Conservation (phyloP, 768 basidiomycete species). For the Rubroboletus satanas region DNA sequence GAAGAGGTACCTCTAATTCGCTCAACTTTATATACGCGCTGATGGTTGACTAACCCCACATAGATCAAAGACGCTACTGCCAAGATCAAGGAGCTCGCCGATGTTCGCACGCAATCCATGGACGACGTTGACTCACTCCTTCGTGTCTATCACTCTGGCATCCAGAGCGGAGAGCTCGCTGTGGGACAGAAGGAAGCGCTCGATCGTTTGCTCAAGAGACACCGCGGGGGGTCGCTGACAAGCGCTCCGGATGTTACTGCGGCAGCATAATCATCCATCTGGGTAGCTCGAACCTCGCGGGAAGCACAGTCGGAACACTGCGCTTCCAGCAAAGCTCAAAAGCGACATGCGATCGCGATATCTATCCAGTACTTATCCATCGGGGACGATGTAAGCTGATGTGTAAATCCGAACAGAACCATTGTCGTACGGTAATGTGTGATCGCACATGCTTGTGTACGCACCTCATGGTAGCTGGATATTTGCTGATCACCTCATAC, state of each 20-base stretch:
- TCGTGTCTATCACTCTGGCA: constrained; percentile 92
- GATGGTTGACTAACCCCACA: constrained; percentile 1
- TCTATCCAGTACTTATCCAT: constrained; percentile 16
- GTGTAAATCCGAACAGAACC: neutral
- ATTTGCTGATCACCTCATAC: no score
- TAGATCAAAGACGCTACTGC: constrained; percentile 97
- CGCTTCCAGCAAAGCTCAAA: constrained; percentile 10
- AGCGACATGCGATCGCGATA: constrained; percentile 17
- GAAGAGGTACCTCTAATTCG: constrained; percentile 55
- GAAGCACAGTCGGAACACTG: neutral
- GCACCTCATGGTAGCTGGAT: neutral
- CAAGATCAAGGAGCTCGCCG: constrained; percentile 99
- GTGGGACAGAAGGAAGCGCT: constrained; percentile 93
- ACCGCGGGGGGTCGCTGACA: constrained; percentile 43
- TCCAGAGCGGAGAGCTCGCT: constrained; percentile 85
- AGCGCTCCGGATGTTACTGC: neutral
- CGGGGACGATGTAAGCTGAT: constrained; percentile 6
- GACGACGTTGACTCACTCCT: constrained; percentile 97
- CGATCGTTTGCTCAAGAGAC: constrained; percentile 79
- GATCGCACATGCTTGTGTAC: neutral
- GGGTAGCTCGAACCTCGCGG: neutral
- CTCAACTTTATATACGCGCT: neutral
- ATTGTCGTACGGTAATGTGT: neutral
- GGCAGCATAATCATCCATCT: constrained; percentile 6
- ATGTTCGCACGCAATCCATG: constrained; percentile 97